A percentile compares a stretch with the other conserved stretches of the same genome.
phyloP scores from a whole-genome alignment of 1,284 basidiomycete genomes.

The Jaminaea rosea region DNA sequence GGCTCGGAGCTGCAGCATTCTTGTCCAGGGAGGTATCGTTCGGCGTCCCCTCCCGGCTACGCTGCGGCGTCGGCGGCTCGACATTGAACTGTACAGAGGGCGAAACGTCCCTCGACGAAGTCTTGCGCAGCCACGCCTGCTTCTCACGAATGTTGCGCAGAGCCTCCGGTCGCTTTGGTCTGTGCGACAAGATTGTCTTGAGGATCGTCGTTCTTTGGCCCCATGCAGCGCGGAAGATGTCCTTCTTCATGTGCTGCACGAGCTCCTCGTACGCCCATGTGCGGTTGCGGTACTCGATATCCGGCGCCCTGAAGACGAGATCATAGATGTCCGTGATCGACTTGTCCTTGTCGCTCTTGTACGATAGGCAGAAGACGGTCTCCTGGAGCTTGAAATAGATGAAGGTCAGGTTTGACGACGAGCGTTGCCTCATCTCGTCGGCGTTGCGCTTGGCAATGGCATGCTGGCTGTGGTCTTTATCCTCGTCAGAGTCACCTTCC shows the following conservation, averaged over 20 bases:
- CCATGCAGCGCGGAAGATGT: conserved; percentile 43
- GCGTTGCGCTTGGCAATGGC: conserved; percentile 35
- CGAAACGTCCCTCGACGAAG: neutral
- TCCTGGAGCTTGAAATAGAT: conserved; percentile 69
- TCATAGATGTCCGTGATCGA: conserved; percentile 53
- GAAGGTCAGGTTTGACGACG: conserved; percentile 58
- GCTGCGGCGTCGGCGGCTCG: conserved; percentile 16
- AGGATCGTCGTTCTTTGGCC: conserved; percentile 36
- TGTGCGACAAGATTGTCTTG: conserved; percentile 30
- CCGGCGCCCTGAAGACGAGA: conserved; percentile 52
- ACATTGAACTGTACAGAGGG: conserved; percentile 13
- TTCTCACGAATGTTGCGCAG: conserved; percentile 9
- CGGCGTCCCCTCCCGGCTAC: neutral
- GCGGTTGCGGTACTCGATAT: conserved; percentile 71
- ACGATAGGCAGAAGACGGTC: conserved; percentile 51
- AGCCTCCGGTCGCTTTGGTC: conserved; percentile 10
- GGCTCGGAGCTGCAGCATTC: too few relatives aligned
- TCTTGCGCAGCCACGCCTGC: neutral
- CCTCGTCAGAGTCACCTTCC: conserved; percentile 33
- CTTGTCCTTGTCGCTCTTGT: conserved; percentile 53
- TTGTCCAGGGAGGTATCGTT: too few relatives aligned
- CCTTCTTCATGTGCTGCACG: conserved; percentile 38
- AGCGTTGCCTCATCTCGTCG: conserved; percentile 50
- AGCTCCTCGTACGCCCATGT: conserved; percentile 59
- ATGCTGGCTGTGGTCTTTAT: conserved; percentile 11